These are phyloP conservation scores for Suillus fuscotomentosus DNA, from an alignment of 768 basidiomycete species.

Conservation along the genomic window DNA sequence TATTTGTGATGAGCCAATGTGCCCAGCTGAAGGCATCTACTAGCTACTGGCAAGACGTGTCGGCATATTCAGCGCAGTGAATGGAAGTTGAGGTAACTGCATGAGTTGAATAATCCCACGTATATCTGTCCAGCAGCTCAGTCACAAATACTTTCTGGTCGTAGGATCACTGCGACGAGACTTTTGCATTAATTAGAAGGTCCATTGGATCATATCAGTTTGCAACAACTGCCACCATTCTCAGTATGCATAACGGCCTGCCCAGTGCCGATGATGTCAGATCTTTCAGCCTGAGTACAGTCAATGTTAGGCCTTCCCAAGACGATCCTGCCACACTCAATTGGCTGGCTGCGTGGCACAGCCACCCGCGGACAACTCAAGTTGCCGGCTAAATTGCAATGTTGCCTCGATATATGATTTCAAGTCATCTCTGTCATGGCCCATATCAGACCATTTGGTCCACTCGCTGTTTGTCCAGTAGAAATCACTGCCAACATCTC, in stretches of 20 bases:
- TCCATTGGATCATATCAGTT: neutral
- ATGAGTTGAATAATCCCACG: too few relatives aligned
- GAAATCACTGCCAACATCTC: neutral
- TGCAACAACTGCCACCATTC: neutral
- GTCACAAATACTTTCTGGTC: neutral
- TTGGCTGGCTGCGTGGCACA: neutral
- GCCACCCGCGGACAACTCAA: neutral
- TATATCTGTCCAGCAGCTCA: neutral
- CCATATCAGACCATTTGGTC: neutral
- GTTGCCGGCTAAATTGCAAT: neutral
- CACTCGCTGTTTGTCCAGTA: neutral
- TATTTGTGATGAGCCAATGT: neutral
- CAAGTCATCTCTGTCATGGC: neutral
- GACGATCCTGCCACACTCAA: neutral
- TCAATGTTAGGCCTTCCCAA: neutral
- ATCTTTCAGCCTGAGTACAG: neutral
- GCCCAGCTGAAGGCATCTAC: neutral
- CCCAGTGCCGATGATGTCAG: neutral
- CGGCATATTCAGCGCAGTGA: neutral
- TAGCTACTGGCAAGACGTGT: neutral
- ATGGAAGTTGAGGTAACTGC: neutral
- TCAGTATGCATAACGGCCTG: too few relatives aligned
- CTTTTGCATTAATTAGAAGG: neutral
- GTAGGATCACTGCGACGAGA: neutral
- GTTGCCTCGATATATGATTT: too few relatives aligned